phyloP scores from a whole-genome alignment of 164 flowering plant genomes.

The Vitis riparia region DNA sequence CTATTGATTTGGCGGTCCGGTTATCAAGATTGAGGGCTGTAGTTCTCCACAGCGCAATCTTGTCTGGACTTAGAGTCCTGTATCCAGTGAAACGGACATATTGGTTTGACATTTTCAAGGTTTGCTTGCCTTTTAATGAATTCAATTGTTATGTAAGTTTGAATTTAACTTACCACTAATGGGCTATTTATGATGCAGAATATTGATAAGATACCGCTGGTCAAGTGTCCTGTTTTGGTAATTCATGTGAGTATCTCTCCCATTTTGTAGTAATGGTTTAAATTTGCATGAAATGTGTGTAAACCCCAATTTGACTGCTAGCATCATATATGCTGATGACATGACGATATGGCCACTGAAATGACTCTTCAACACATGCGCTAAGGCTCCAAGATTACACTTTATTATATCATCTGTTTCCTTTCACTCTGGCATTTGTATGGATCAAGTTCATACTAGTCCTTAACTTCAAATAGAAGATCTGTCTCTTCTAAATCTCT shows the following conservation, averaged over 20 bases:
- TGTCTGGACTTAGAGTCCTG: constrained; percentile 89
- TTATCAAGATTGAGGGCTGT: constrained; percentile 74
- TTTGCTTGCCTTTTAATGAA: constrained; percentile 13
- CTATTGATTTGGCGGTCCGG: constrained; percentile 68
- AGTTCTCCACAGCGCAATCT: constrained; percentile 79
- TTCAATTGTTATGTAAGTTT: not conserved
- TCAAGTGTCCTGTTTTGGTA: constrained; percentile 75
- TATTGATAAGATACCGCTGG: constrained; percentile 66
- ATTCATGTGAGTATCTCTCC: constrained; percentile 74
- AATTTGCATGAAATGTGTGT: not conserved
- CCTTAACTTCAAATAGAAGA: not conserved
- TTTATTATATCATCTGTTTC: not conserved
- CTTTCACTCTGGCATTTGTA: not conserved
- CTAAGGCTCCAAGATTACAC: not conserved
- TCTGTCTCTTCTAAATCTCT: too few relatives aligned
- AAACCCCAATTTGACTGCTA: not conserved
- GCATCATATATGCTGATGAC: not conserved
- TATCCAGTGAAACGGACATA: constrained; percentile 79
- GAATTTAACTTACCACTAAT: not conserved
- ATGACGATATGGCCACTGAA: not conserved
- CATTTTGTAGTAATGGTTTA: not conserved
- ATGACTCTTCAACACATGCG: not conserved
- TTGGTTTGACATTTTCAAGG: constrained; percentile 95
- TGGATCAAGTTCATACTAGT: not conserved
- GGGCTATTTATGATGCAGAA: constrained; percentile 55